Conservation (phyloP, 306 rosid genomes). For the Cicer arietinum region DNA sequence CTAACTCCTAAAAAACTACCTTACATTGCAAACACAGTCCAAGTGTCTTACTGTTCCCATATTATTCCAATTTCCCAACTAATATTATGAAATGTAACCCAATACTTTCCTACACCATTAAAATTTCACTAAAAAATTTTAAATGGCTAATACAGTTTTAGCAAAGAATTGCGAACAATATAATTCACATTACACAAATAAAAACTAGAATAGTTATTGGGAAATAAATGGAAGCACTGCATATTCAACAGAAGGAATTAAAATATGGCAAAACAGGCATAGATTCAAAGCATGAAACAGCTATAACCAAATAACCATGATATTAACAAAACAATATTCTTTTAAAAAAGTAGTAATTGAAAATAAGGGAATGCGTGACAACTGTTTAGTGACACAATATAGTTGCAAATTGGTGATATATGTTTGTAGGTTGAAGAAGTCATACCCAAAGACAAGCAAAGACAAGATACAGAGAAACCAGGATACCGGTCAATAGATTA, state of each 20-base stretch:
- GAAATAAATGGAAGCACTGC: background rate
- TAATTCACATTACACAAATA: background rate
- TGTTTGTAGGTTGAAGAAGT: background rate
- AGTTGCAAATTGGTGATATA: background rate
- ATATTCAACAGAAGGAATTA: background rate
- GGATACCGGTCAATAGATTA: background rate
- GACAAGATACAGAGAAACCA: background rate
- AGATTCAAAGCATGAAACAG: conserved; percentile 1
- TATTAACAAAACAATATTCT: background rate
- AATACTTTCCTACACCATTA: background rate
- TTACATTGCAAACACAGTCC: background rate
- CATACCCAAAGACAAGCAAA: conserved; percentile 4
- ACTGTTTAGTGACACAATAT: background rate
- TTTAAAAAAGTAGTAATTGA: background rate
- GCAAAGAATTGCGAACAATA: conserved; percentile 4
- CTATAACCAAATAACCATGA: background rate
- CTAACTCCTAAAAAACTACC: background rate
- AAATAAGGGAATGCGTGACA: conserved; percentile 4
- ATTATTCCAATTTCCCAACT: background rate
- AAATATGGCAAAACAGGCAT: background rate
- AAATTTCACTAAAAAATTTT: background rate
- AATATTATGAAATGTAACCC: background rate
- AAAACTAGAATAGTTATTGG: background rate
- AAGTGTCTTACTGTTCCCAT: background rate
- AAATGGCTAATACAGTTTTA: background rate